phyloP scores from a whole-genome alignment of 371 early-diverging fungal species.

The Mortierella sp. region DNA sequence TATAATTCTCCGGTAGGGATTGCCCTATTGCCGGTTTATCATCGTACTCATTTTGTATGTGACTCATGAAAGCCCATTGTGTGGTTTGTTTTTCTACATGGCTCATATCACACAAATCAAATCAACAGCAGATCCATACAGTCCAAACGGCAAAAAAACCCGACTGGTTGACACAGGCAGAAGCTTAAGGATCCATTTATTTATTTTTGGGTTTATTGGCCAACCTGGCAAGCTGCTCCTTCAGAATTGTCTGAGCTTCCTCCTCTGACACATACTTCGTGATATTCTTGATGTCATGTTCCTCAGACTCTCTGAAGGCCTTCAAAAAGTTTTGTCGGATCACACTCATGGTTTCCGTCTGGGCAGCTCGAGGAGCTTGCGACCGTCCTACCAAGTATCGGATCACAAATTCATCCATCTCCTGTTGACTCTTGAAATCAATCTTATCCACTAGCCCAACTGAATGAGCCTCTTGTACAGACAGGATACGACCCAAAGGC shows the following conservation, averaged over 20 bases:
- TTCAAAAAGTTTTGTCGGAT: slow-evolving; percentile 45
- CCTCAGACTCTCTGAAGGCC: slow-evolving; percentile 27
- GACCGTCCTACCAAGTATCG: slow-evolving; percentile 32
- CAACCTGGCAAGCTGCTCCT: slow-evolving; percentile 28
- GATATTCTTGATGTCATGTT: slow-evolving; percentile 45
- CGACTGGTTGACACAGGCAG: too few relatives aligned
- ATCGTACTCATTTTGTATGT: slow-evolving; percentile 6
- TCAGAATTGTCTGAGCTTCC: slow-evolving; percentile 50
- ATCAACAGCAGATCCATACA: background rate
- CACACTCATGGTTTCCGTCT: slow-evolving; percentile 49
- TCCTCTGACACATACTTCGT: slow-evolving; percentile 33
- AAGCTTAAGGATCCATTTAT: background rate
- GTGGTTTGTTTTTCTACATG: background rate
- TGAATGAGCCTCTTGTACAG: slow-evolving; percentile 30
- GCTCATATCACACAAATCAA: background rate
- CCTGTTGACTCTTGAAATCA: slow-evolving; percentile 39
- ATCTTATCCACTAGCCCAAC: slow-evolving; percentile 44
- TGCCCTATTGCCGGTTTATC: background rate
- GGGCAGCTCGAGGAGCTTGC: slow-evolving; percentile 29
- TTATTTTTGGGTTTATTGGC: slow-evolving; percentile 38
- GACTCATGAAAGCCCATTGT: slow-evolving; percentile 20
- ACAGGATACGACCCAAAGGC: slow-evolving; percentile 44
- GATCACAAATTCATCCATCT: slow-evolving; percentile 53
- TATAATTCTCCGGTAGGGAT: slow-evolving; percentile 20
- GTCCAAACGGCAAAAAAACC: too few relatives aligned